Base-by-base conservation (phyloP, 306 rosid genomes). In the Morella rubra region DNA sequence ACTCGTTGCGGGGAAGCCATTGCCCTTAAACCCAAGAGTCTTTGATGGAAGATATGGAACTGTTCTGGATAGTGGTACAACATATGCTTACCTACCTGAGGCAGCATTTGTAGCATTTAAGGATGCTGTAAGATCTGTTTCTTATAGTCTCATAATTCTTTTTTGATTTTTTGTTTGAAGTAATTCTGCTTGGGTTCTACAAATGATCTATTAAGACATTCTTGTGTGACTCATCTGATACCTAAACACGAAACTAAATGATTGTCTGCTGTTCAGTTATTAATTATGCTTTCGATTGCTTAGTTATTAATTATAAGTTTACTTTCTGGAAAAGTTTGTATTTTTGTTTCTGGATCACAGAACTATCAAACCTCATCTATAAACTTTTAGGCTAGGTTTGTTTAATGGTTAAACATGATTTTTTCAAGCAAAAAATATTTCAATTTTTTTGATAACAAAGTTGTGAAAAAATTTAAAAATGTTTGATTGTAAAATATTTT, bases 1-100 rank as follows among this genome's bases (percentile, higher is more conserved):
- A 45, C 89, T 85, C 81, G 96, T 96, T 81, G 96, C 90, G 81
- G 99, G 99, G 81, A 96, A 96, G 81, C 76, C 40, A 40, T 79
- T 96, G 87, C 69, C 56, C 73, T 74, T 96, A 76, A 81, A 83
- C 79, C 83, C 98, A 50, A 84, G 79, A 54, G 86, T 92, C 69
- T 96, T 96, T 81, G 92, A 96, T 62, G 89, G 91, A 70, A 92
- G 84, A 77, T 90, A 88, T 75, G 99, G 99, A 76, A 86, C 97
- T 46, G 86, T 96, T 77, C 76, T 96, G 86, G 99, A 96, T 82
- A 96, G 99, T 66, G 99, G 99, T 61, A 96, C 99, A 67, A 96
- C 99, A 14, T 96, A 96, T 78, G 92, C 96, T 62, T 96, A 92
- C 89, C 87, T 96, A 46, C 99, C 99, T 44, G 89, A 86, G 67